A percentile compares a stretch with the other conserved stretches of the same genome.
These are phyloP conservation scores for Aureobasidium sp. DNA, from an alignment of 2,329 filamentous ascomycete genomes.

Conservation along the genomic window DNA sequence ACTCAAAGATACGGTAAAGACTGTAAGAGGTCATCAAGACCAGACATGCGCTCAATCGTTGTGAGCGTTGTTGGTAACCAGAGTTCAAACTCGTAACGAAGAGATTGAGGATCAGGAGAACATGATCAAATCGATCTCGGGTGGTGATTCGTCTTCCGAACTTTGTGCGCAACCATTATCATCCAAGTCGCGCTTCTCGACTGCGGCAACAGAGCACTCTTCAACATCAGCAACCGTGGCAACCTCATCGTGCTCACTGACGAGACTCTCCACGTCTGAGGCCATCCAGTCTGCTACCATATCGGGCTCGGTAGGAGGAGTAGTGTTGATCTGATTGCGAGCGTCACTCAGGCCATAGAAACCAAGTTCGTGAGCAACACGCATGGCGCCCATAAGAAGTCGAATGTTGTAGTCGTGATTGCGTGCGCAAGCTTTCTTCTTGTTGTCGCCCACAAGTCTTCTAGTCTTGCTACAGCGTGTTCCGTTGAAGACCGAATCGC, in stretches of 20 bases:
- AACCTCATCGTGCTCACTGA: not conserved
- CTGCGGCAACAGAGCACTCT: too few relatives aligned
- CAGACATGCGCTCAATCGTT: too few relatives aligned
- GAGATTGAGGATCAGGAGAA: not conserved
- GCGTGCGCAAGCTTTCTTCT: not conserved
- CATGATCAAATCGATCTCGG: not conserved
- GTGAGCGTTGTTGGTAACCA: too few relatives aligned
- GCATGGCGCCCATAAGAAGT: constrained; percentile 10
- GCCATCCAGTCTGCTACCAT: not conserved
- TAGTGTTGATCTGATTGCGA: not conserved
- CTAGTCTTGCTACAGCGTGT: not conserved
- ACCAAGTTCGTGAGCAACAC: constrained; percentile 3
- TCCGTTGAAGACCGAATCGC: not conserved
- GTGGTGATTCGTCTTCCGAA: not conserved
- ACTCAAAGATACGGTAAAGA: too few relatives aligned
- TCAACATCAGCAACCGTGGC: not conserved
- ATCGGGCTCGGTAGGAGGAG: not conserved
- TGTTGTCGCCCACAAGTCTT: constrained; percentile 1
- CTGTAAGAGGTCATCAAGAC: too few relatives aligned
- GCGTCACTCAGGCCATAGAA: not conserved
- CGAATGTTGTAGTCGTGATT: constrained; percentile 15
- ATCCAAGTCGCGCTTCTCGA: not conserved
- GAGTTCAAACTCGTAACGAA: too few relatives aligned
- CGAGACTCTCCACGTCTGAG: not conserved
- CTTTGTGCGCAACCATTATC: too few relatives aligned